A percentile compares a stretch with the other conserved stretches of the same genome.
Evolutionary conservation across 768 basidiomycete species (phyloP).

Genomic region (Glaciozyma martinii): DNA sequence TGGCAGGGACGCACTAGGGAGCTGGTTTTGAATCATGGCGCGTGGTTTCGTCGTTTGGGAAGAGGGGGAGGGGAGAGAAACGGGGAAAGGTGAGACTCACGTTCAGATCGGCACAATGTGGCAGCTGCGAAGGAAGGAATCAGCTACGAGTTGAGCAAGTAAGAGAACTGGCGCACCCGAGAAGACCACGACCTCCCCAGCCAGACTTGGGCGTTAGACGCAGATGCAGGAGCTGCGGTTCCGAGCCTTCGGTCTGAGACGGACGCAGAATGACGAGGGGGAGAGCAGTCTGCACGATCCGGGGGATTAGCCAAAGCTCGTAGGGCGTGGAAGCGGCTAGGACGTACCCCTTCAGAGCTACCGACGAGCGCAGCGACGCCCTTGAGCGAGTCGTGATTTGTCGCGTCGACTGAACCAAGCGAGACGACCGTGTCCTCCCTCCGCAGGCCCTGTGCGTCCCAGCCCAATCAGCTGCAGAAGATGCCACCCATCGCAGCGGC

Average conservation of each 20-base stretch:
- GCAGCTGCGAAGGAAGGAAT: neutral
- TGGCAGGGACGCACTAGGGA: neutral
- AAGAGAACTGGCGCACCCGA: slow-evolving; percentile 12
- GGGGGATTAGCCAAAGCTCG: neutral
- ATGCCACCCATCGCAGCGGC: slow-evolving; percentile 18
- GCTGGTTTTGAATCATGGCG: neutral
- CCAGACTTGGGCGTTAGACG: slow-evolving; percentile 16
- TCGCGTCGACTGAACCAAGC: slow-evolving; percentile 56
- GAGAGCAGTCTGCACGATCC: neutral
- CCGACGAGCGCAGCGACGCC: slow-evolving; percentile 65
- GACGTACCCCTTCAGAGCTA: slow-evolving; percentile 61
- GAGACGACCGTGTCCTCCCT: slow-evolving; percentile 62
- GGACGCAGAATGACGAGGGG: slow-evolving; percentile 4
- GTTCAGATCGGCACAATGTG: slow-evolving; percentile 17
- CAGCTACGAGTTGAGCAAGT: neutral
- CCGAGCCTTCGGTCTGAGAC: neutral
- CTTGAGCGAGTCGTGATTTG: slow-evolving; percentile 48
- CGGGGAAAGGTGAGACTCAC: neutral
- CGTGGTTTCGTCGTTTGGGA: neutral
- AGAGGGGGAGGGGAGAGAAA: neutral
- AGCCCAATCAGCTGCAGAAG: slow-evolving; percentile 6
- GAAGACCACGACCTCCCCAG: slow-evolving; percentile 26
- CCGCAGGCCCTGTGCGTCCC: slow-evolving; percentile 53
- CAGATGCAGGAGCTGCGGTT: slow-evolving; percentile 1
- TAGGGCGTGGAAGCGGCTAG: neutral